A percentile compares a stretch with the other conserved stretches of the same genome.
Conservation (phyloP, 83 land plant species). For the Isoetes engelmannii region DNA sequence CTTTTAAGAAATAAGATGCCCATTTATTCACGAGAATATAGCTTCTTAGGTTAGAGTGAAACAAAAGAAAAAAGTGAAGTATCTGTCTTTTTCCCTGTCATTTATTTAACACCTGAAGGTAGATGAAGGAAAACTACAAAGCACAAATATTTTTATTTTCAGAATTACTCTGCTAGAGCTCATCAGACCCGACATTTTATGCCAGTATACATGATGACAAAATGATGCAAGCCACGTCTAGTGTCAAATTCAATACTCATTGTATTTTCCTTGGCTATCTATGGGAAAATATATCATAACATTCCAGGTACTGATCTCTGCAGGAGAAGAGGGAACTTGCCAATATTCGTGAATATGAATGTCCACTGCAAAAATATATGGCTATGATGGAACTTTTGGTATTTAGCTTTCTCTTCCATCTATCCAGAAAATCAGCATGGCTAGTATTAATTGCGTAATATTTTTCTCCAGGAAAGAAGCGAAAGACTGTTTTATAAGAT, state of each 20-base stretch:
- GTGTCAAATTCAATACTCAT: not conserved
- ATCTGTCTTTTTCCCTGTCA: not conserved
- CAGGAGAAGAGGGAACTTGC: conserved; percentile 60
- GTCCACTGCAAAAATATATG: conserved; percentile 52
- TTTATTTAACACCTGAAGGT: not conserved
- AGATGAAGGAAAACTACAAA: not conserved
- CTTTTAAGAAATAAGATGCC: not conserved
- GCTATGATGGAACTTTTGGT: conserved; percentile 83
- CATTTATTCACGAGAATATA: not conserved
- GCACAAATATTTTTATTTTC: not conserved
- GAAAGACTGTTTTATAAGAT: conserved; percentile 32
- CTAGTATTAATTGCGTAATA: not conserved
- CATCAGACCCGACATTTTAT: not conserved
- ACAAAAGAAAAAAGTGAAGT: not conserved
- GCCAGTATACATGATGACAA: not conserved
- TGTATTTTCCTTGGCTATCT: not conserved
- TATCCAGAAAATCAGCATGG: not conserved
- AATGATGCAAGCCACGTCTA: not conserved
- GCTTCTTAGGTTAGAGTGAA: not conserved
- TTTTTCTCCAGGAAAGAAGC: conserved; percentile 20
- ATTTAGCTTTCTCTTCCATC: conserved; percentile 4
- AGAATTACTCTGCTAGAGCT: not conserved
- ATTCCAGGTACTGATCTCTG: not conserved
- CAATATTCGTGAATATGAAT: conserved; percentile 41
- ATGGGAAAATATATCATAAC: not conserved